These are phyloP conservation scores for Coniosporium apollinis DNA, from an alignment of 495 filamentous ascomycete species.

Conservation along the genomic window DNA sequence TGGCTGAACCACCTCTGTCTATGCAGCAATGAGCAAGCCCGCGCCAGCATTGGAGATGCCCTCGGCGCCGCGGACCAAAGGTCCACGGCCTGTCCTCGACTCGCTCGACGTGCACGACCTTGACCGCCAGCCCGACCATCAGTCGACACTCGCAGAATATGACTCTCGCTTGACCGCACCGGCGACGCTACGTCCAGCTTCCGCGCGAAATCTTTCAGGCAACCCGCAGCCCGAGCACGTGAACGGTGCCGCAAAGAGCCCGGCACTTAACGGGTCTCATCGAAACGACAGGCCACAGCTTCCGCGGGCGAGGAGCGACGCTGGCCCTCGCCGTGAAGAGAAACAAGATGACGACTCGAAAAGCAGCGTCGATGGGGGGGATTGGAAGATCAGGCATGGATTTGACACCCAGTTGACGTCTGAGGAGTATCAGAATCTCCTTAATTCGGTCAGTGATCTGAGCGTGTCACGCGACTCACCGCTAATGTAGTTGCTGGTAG, in stretches of 20 bases:
- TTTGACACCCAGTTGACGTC: slow-evolving; percentile 46
- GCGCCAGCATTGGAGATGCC: too few species aligned
- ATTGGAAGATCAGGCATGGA: slow-evolving; percentile 41
- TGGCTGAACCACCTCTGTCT: too few species aligned
- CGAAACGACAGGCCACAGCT: slow-evolving; percentile 32
- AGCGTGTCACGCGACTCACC: neutral
- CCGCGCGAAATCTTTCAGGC: too few species aligned
- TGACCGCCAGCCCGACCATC: too few species aligned
- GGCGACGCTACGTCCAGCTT: neutral
- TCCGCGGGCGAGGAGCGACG: slow-evolving; percentile 57
- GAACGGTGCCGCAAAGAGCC: slow-evolving; percentile 6
- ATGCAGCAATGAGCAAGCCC: too few species aligned
- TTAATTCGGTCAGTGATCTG: slow-evolving; percentile 36
- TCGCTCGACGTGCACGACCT: too few species aligned
- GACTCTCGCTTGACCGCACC: neutral
- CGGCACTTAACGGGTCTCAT: neutral
- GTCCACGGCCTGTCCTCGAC: too few species aligned
- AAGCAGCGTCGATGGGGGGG: too few species aligned
- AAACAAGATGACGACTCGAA: slow-evolving; percentile 9
- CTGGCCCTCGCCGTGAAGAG: slow-evolving; percentile 28
- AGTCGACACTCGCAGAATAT: too few species aligned
- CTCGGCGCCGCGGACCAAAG: too few species aligned
- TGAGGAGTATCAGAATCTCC: slow-evolving; percentile 37
- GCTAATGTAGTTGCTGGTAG: slow-evolving; percentile 26
- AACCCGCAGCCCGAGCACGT: too few species aligned